Base-by-base conservation (phyloP, 2,329 filamentous ascomycete species). In the Xylariaceae sp. region DNA sequence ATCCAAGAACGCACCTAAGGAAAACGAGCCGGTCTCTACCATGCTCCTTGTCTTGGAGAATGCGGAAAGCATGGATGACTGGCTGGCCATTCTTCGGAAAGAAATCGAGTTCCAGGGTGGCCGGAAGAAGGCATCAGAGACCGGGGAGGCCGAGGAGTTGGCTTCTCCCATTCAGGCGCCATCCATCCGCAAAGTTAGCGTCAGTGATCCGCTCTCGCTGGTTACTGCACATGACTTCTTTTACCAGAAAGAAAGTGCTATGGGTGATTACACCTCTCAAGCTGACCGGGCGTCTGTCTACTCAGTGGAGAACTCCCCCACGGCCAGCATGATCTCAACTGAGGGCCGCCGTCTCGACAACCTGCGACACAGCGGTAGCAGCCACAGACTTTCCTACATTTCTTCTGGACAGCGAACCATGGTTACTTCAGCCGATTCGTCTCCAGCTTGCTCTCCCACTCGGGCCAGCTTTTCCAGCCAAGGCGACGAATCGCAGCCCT, bases 11-110 rank as follows among this genome's bases (percentile, higher is more conserved):
- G 80, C 85, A 1, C 81, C 88, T 47, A 81, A 84, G 47, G 79
- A 86, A 57, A 83, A 81, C 68, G 80, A 81, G 62, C 76, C 80
- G 15, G 82, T 82, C 1, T 80, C 82, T 0, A 88, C 85, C 62
- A 81, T 92, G 57, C 75, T 94, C 23, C 79, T 94, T 70, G 84
- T 93, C 0, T 86, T 92, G 63, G 84, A 90, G 55, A 84, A 77
- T 61, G 85, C 87, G 1, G 84, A 88, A 63, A 86, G 89, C 50
- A 89, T 93, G 88, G 87, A 91, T 61, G 75, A 77, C 49, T 94
- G 90, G 90, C 84, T 93, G 70, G 79, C 80, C 1, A 78, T 81
- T 0, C 75, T 93, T 35, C 82, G 89, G 45, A 80, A 80, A 57
- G 86, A 89, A 68, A 92, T 93, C 55, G 86, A 90, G 66, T 77